Evolutionary conservation across 352 stramenopile genomes (phyloP).

Genomic region (Blastocystis sp.): DNA sequence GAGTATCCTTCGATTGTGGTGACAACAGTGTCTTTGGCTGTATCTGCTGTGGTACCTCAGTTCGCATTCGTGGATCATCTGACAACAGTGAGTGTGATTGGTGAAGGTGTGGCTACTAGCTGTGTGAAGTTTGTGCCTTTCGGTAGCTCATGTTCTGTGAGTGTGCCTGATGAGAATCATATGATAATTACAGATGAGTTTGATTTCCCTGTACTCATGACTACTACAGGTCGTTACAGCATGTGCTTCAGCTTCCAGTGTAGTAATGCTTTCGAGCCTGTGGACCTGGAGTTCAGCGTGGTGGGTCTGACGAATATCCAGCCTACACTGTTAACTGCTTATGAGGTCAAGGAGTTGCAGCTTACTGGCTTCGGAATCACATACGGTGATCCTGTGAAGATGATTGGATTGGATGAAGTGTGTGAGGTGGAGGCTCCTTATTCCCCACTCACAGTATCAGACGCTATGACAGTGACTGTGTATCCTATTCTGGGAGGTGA

Average conservation of each 20-base stretch:
- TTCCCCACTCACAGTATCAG: background rate
- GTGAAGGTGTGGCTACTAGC: constrained; percentile 6
- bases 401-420: background rate
- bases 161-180: background rate
- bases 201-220: background rate
- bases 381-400: constrained; percentile 50
- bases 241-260: constrained; percentile 66
- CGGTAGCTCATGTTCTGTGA: background rate
- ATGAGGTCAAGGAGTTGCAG: background rate
- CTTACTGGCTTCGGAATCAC: background rate
- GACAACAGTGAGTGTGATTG: background rate
- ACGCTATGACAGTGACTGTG: constrained; percentile 17
- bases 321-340: background rate
- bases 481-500: constrained; percentile 23
- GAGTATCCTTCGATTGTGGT: background rate
- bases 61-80: background rate
- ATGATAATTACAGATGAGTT: background rate
- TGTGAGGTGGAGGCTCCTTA: background rate
- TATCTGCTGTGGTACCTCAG: background rate
- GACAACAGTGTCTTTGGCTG: background rate
- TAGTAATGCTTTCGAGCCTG: background rate
- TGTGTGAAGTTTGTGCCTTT: constrained; percentile 62
- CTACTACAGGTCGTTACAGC: background rate
- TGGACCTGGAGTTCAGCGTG: background rate
- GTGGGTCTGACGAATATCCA: constrained; percentile 28